Percentiles rank a stretch among this genome's conserved stretches.
Evolutionary conservation across 148 eudicot genomes (phyloP).

Genomic region (Camellia granthamiana): DNA sequence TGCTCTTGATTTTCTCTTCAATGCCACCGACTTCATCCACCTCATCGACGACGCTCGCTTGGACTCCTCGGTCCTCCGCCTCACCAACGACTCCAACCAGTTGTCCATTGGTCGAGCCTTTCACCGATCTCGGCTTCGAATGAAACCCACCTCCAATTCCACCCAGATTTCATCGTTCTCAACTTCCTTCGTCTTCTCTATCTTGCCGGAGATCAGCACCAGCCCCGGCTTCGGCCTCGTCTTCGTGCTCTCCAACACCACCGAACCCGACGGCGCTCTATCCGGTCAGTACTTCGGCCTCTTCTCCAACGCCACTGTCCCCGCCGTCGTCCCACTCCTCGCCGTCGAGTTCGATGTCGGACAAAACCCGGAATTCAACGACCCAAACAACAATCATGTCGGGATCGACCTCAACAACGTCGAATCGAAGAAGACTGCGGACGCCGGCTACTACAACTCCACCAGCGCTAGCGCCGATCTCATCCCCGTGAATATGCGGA

Average conservation of each 20-base stretch:
- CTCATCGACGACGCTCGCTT: constrained; percentile 37
- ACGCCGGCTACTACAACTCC: constrained; percentile 39
- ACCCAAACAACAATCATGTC: constrained; percentile 42
- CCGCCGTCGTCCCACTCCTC: constrained; percentile 27
- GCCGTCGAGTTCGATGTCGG: constrained; percentile 55
- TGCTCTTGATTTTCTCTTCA: constrained; percentile 41
- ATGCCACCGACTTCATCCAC: constrained; percentile 16
- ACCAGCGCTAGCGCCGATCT: not conserved
- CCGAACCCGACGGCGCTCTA: constrained; percentile 28
- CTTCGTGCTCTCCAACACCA: constrained; percentile 38
- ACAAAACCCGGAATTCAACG: constrained; percentile 42
- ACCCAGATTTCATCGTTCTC: constrained; percentile 32
- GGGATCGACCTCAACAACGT: constrained; percentile 43
- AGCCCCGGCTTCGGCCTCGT: constrained; percentile 57
- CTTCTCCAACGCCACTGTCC: constrained; percentile 20
- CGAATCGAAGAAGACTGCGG: constrained; percentile 17
- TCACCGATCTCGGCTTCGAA: constrained; percentile 23
- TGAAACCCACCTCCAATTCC: constrained; percentile 23
- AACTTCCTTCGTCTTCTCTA: constrained; percentile 49
- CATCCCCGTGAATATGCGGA: constrained; percentile 34
- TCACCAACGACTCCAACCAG: constrained; percentile 45
- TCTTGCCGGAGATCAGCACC: constrained; percentile 33
- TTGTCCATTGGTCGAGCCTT: constrained; percentile 45
- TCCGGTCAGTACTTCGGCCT: constrained; percentile 51
- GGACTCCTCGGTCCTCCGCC: constrained; percentile 35